Base-by-base conservation (phyloP, 768 basidiomycete species). In the Lactifluus pinguis region DNA sequence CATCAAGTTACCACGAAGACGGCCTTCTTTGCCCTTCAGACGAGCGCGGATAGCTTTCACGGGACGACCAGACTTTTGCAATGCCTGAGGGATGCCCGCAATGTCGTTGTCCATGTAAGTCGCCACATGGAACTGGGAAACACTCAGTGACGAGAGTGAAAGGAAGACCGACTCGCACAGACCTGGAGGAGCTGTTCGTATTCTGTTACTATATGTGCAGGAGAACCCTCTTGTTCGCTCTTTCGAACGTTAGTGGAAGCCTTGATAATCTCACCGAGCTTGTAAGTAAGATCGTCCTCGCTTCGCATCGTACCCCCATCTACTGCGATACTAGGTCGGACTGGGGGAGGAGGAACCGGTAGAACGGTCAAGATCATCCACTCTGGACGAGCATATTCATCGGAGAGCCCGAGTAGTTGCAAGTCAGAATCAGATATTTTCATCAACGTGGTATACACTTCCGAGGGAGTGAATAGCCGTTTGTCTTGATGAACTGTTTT, bases 51-150 rank as follows among this genome's bases (percentile, higher is more conserved):
- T 98, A 39, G 97, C 95, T 74, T 99, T 99, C 61, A 99, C 89
- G 30, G 97, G 95, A 60, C 97, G 84, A 34, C 97, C 97, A 45
- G 92, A 95, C 74, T 98, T 98, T 69, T 98, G 97, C 66, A 95
- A 76, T 2, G 97, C 94, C 69, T 98, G 95, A 1, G 97, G 97
- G 39, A 98, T 92, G 49, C 97, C 97, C 38, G 97, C 94, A 60
- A 98, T 95, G 70, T 98, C 95, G 70, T 99, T 99, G 71, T 99
- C 97, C 95, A 99, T 99, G 71, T 98, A 99, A 0, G 97, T 98
- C 3, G 97, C 97, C 62, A 98, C 94, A 70, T 99, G 97, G 72
- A 95, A 99, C 92, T 97, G 15, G 10, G 13, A 44, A 30, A 6
- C n/a, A 6, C 58, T 45, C 53, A 57, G 19, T n/a, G 42, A 21